These are phyloP conservation scores for Rhodotorula toruloides DNA, from an alignment of 768 basidiomycete genomes.

Conservation along the genomic window DNA sequence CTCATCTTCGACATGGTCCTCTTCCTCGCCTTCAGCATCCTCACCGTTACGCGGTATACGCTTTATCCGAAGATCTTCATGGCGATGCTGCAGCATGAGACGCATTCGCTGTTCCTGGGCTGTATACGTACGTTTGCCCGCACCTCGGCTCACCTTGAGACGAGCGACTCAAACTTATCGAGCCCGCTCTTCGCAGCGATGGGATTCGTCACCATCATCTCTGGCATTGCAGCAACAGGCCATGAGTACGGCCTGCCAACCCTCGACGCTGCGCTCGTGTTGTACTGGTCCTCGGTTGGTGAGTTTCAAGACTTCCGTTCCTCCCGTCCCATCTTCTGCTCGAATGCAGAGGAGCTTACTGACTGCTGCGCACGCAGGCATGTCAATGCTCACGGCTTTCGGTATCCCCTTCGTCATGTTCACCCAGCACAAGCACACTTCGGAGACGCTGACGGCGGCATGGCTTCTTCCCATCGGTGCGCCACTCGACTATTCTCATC, in stretches of 20 bases:
- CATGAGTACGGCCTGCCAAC: conserved; percentile 36
- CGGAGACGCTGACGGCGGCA: conserved; percentile 41
- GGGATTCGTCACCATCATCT: conserved; percentile 42
- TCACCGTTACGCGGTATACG: conserved; percentile 38
- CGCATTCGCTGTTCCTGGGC: conserved; percentile 38
- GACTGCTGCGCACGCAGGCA: conserved; percentile 11
- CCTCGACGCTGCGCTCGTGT: conserved; percentile 30
- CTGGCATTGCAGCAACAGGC: conserved; percentile 31
- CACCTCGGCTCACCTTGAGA: too few relatives aligned
- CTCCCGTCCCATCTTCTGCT: background rate
- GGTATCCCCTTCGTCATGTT: conserved; percentile 37
- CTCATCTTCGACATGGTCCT: conserved; percentile 39
- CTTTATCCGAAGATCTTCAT: conserved; percentile 39
- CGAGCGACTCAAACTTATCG: too few relatives aligned
- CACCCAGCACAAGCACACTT: conserved; percentile 32
- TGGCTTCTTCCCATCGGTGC: conserved; percentile 42
- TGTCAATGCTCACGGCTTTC: conserved; percentile 30
- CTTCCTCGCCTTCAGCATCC: conserved; percentile 33
- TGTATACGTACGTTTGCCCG: conserved; percentile 9
- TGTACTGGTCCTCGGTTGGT: conserved; percentile 41
- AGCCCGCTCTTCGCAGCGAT: too few relatives aligned
- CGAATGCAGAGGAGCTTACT: background rate
- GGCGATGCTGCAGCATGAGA: conserved; percentile 40
- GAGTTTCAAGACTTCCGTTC: background rate
- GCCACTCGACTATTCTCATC: background rate